phyloP scores from a whole-genome alignment of 2,329 filamentous ascomycete genomes.

The Seiridium cupressi region DNA sequence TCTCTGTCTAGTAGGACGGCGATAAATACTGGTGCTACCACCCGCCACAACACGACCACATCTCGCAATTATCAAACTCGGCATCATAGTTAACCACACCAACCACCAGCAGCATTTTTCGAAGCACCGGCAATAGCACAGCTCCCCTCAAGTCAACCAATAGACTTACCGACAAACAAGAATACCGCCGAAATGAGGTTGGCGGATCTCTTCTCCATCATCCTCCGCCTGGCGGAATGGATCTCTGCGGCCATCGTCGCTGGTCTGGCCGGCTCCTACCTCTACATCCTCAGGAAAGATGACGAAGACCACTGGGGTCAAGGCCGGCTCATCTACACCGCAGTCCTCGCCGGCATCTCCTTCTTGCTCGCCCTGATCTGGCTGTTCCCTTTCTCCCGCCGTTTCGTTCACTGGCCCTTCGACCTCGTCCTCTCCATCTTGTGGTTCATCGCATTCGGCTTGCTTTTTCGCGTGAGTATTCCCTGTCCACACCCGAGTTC shows the following conservation, averaged over 20 bases:
- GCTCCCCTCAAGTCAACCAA: background rate
- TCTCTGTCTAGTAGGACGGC: background rate
- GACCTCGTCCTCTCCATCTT: constrained; percentile 67
- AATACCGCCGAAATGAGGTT: constrained; percentile 3
- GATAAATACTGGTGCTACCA: constrained; percentile 5
- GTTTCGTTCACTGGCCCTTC: constrained; percentile 69
- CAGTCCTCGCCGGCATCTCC: constrained; percentile 67
- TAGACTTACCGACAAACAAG: background rate
- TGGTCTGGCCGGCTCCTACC: constrained; percentile 66
- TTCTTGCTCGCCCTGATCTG: constrained; percentile 70
- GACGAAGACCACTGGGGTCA: constrained; percentile 49
- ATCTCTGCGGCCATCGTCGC: constrained; percentile 71
- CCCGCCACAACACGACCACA: background rate
- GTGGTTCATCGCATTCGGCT: constrained; percentile 70
- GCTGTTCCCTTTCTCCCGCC: constrained; percentile 67
- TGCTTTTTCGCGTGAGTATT: constrained; percentile 58
- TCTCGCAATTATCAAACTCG: background rate
- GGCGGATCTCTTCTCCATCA: constrained; percentile 44
- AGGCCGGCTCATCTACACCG: constrained; percentile 72
- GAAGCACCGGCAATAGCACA: background rate
- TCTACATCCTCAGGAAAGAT: constrained; percentile 43
- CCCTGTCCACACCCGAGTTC: constrained; percentile 3
- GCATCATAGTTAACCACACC: background rate
- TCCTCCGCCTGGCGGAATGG: constrained; percentile 62
- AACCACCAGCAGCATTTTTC: background rate